Conservation (phyloP, 2,329 filamentous ascomycete genomes). For the Albifimbria verrucaria region DNA sequence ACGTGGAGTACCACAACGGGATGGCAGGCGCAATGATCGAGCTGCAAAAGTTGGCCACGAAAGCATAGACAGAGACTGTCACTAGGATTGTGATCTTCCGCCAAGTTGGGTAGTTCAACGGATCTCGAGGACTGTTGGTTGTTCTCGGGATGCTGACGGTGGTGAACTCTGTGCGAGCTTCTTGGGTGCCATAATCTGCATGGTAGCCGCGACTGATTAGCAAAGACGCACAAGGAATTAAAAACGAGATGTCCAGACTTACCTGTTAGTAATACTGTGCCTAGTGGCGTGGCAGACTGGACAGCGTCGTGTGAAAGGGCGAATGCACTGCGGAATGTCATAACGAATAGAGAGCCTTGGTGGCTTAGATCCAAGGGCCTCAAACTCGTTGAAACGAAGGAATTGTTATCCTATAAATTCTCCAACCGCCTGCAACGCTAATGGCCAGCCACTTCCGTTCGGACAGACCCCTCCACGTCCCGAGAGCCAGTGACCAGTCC, state of each 20-base stretch:
- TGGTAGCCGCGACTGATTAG: neutral
- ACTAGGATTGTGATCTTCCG: slow-evolving; percentile 25
- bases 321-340: neutral
- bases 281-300: neutral
- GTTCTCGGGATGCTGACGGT: neutral
- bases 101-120: slow-evolving; percentile 31
- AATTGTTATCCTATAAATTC: neutral
- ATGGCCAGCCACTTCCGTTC: neutral
- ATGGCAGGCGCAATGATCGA: slow-evolving; percentile 29
- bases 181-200: neutral
- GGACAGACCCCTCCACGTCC: neutral
- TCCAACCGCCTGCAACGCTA: neutral
- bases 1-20: slow-evolving; percentile 24
- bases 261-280: neutral
- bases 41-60: slow-evolving; percentile 28
- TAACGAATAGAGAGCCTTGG: neutral
- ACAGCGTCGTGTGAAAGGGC: neutral
- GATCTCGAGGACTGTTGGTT: slow-evolving; percentile 24
- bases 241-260: neutral
- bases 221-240: neutral
- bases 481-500: neutral
- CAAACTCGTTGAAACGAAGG: neutral
- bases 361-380: neutral
- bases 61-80: slow-evolving; percentile 27
- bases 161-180: neutral